A percentile compares a stretch with the other conserved stretches of the same genome.
phyloP scores from a whole-genome alignment of 345 rosid species.

The thale cress (Arabidopsis thaliana) region TAIR10.1 NC_003071.7:12543501-12544000 shows the following conservation, averaged over 20 bases:
- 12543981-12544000: conserved; percentile 46
- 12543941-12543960: conserved; percentile 56
- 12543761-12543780: conserved; percentile 16
- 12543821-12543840: conserved; percentile 22
- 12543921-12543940: conserved; percentile 52
- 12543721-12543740: background rate
- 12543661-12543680: conserved; percentile 57
- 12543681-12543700: conserved; percentile 34
- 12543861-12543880: conserved; percentile 40
- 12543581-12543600: conserved; percentile 64
- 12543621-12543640: conserved; percentile 52
- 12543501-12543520: conserved; percentile 3
- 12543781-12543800: conserved; percentile 3
- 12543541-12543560: conserved; percentile 76
- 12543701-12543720: conserved; percentile 26
- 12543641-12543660: conserved; percentile 75
- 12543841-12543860: conserved; percentile 19
- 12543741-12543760: background rate
- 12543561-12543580: conserved; percentile 76
- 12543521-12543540: conserved; percentile 80
- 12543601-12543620: conserved; percentile 67
- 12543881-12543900: conserved; percentile 49
- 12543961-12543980: conserved; percentile 46
- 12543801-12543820: background rate
- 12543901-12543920: conserved; percentile 45